Percentiles rank a stretch among this genome's conserved stretches.
phyloP scores from a whole-genome alignment of 2,329 filamentous ascomycete species.

The Lasiodiplodia sp. region DNA sequence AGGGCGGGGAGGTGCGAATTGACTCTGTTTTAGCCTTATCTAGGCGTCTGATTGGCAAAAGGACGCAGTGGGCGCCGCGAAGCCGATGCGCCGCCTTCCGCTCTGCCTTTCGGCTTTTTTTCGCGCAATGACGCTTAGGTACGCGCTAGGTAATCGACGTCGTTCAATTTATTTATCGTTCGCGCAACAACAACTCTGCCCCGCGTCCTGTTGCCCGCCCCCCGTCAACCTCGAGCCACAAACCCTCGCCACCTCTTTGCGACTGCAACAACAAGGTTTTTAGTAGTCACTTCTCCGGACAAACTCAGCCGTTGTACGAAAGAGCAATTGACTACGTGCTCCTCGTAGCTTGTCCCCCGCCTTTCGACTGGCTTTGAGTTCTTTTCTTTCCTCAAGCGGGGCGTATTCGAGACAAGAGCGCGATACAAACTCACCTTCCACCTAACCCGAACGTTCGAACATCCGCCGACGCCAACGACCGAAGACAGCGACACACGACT shows the following conservation, averaged over 20 bases:
- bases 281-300: no score
- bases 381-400: no score
- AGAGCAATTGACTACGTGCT: neutral
- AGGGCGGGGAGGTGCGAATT: conserved; percentile 3
- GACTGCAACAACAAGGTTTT: neutral
- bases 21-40: conserved; percentile 10
- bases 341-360: no score
- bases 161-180: neutral
- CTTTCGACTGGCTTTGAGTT: no score
- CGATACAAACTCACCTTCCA: no score
- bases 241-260: neutral
- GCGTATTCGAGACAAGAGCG: no score
- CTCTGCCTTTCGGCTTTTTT: neutral
- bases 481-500: no score
- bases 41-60: neutral
- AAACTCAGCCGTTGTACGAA: neutral
- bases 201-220: neutral
- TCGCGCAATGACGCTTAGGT: conserved; percentile 12
- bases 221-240: neutral
- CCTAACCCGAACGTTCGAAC: no score
- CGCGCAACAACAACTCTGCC: neutral
- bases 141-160: neutral
- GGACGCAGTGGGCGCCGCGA: conserved; percentile 17
- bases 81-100: neutral
- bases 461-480: no score